Base-by-base conservation (phyloP, 2,329 filamentous ascomycete genomes). In the Stachybotrys echinatus region DNA sequence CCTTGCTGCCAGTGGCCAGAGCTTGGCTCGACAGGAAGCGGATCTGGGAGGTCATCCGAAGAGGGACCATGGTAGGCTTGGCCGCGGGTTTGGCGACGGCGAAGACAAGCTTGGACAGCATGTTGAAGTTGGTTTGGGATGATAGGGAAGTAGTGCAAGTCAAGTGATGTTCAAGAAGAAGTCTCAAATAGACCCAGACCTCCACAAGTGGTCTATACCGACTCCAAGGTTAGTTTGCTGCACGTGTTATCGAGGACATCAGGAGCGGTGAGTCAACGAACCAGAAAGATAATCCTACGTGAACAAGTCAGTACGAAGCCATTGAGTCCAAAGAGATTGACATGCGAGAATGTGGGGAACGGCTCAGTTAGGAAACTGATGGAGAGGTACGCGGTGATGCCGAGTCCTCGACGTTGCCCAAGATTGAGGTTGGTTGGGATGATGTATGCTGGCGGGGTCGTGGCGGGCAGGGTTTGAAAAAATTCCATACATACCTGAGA, bases 231-330 rank as follows among this genome's bases (percentile, higher is more conserved):
- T 55, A 58, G 58, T 54, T 50, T 50, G 48, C 48, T 51, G 50
- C 51, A 39, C 46, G 46, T 51, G 47, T 48, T 40, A 51, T 45
- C 48, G 45, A 45, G 21, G 21, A 45, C 42, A 50, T 48, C 54
- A 48, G 52, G 58, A 64, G 67, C 67, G 69, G 72, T 74, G 71
- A 75, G 71, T 72, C 67, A 72, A 72, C 80, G 65, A 72, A 87
- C 84, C 84, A 83, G 84, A 88, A 73, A 88, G 81, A 80, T 88
- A 88, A 79, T 88, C 84, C 84, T 87, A 63, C 51, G 58, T 56
- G 54, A 53, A 58, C 54, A 55, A 50, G 68, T 80, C 73, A 81
- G 76, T 62, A 65, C 63, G 52, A 38, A 47, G 52, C 51, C 54
- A 58, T 60, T 58, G 58, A 50, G 49, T 49, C 42, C 31, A 43